Percentiles rank a stretch among this genome's conserved stretches.
These are phyloP conservation scores for Russula ochroleuca DNA, from an alignment of 768 basidiomycete species.

Conservation along the genomic window DNA sequence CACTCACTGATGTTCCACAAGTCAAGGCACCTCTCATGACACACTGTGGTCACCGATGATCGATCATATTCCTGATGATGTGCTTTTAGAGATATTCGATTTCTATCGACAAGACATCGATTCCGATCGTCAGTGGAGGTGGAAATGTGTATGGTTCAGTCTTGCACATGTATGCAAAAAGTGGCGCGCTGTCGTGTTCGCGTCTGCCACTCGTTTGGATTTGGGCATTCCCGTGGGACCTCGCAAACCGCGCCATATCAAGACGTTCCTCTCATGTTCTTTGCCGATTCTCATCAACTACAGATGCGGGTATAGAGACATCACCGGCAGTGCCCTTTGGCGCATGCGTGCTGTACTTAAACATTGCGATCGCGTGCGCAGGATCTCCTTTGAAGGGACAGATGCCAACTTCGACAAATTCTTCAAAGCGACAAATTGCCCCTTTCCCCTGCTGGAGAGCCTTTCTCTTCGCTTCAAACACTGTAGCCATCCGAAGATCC, in stretches of 20 bases:
- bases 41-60: no score
- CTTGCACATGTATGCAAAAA: conserved; percentile 6
- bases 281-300: conserved; percentile 8
- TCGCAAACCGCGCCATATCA: background rate
- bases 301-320: background rate
- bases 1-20: no score
- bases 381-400: background rate
- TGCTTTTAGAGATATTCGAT: no score
- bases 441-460: conserved; percentile 6
- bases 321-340: background rate
- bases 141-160: conserved; percentile 26
- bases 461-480: background rate
- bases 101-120: no score
- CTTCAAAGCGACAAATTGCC: background rate
- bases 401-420: background rate
- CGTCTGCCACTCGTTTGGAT: conserved; percentile 4
- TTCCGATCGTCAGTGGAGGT: background rate
- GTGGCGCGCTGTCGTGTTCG: conserved; percentile 9
- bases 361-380: background rate
- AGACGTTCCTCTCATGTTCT: background rate
- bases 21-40: no score
- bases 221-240: background rate
- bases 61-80: no score
- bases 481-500: fast-evolving
- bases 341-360: background rate